Evolutionary conservation across 208 protist genomes (phyloP), one percentile per base, ranked within the genome.

Genomic region (Phytomonas francai): DNA sequence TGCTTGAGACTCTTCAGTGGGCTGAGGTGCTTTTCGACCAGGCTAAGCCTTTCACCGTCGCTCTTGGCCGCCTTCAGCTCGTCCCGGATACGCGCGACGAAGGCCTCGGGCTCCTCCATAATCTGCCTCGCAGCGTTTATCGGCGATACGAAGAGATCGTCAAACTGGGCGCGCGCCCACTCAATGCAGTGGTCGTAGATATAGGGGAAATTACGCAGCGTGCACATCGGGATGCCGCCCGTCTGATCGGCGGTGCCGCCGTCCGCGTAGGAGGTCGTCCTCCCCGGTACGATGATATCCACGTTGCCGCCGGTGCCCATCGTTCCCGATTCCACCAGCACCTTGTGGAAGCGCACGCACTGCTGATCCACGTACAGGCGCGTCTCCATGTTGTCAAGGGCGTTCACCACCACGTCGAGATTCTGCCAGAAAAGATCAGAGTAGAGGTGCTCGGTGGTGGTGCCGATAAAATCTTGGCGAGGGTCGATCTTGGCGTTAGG

Each of bases 201-300:
- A 85, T 99, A 97, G 14, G 99, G 99, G 83, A 99, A 99, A 78
- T 99, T 99, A 73, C 99, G 97, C 19, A 99, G 82, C 19, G 98
- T 99, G 77, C 99, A 99, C 68, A 99, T 95, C 22, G 99, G 98
- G 72, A 99, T 99, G 59, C 87, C 90, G 34, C 85, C 85, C 58
- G 98, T 97, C 78, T 99, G 97, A 67, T 98, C 97, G 5, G 98
- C 98, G 66, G 98, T 98, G 16, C 86, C 85, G 57, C 94, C 97
- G 8, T 96, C 91, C 12, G 90, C 73, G 86, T 99, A 99, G 19
- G 88, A 98, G 66, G 99, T 97, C 7, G 99, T 99, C 59, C 98
- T 79, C 16, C 78, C 62, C 7, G 99, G 99, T 19, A 99, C 87
- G 42, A 99, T 93, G 29, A 99, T 97, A 73, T 99, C 97, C 7